Percentiles rank a stretch among this genome's conserved stretches.
Conservation (phyloP, 441 rosid species). For the Brassica balearica region DNA sequence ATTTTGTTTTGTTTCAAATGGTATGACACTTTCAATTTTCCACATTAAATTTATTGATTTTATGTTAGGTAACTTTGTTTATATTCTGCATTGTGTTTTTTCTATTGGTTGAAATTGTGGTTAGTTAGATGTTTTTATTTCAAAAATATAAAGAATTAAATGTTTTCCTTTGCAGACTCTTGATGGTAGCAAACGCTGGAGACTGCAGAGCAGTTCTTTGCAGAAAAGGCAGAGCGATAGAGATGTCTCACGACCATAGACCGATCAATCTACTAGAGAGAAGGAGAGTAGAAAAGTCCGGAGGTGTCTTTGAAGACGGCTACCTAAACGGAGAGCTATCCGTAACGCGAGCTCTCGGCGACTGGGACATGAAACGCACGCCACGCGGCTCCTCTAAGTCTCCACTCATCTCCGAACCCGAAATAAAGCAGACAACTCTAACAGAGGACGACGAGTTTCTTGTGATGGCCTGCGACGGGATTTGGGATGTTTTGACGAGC, state of each 20-base stretch:
- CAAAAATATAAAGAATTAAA: too few relatives aligned
- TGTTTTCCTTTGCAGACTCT: slow-evolving; percentile 51
- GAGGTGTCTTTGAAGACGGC: slow-evolving; percentile 75
- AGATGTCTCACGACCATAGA: slow-evolving; percentile 71
- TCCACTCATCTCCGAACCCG: slow-evolving; percentile 89
- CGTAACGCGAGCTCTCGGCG: slow-evolving; percentile 88
- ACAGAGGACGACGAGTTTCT: slow-evolving; percentile 92
- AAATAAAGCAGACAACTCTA: slow-evolving; percentile 60
- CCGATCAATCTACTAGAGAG: slow-evolving; percentile 64
- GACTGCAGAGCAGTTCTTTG: slow-evolving; percentile 48
- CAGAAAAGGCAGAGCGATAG: slow-evolving; percentile 44
- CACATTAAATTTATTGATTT: too few relatives aligned
- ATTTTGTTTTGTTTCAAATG: too few relatives aligned
- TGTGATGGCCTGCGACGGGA: slow-evolving; percentile 88
- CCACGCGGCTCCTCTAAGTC: slow-evolving; percentile 63
- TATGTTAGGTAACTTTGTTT: too few relatives aligned
- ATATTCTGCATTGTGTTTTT: too few relatives aligned
- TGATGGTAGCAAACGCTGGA: slow-evolving; percentile 53
- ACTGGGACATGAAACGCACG: slow-evolving; percentile 82
- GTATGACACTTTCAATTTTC: too few relatives aligned
- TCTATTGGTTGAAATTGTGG: too few relatives aligned
- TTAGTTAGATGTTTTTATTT: too few relatives aligned
- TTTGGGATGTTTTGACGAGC: slow-evolving; percentile 93
- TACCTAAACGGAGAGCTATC: slow-evolving; percentile 81
- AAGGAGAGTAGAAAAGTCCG: slow-evolving; percentile 69